Evolutionary conservation across 495 filamentous ascomycete genomes (phyloP).

Genomic region (Penicillium waksmanii): DNA sequence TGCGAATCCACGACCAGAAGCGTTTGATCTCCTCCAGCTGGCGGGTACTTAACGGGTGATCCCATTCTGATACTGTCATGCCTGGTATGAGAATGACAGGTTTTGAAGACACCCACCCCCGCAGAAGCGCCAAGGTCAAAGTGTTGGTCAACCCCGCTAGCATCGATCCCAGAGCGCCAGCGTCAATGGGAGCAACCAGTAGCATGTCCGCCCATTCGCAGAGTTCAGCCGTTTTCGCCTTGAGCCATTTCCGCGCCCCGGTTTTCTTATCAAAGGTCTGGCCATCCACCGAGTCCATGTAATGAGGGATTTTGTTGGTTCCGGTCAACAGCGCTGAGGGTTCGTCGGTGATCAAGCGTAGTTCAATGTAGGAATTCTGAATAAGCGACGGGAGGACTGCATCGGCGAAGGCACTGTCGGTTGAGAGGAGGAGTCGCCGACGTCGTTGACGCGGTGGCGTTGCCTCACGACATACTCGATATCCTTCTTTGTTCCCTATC

Average conservation of each 20-base stretch:
- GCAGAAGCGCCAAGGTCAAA: conserved; percentile 71
- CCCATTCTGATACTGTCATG: conserved; percentile 83
- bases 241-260: conserved; percentile 49
- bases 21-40: conserved; percentile 78
- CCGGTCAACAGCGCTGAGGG: conserved; percentile 48
- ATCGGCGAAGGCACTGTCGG: conserved; percentile 48
- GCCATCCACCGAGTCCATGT: conserved; percentile 52
- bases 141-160: conserved; percentile 76
- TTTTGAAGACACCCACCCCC: conserved; percentile 83
- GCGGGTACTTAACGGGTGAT: conserved; percentile 80
- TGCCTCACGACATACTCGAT: conserved; percentile 16
- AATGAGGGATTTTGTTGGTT: conserved; percentile 49
- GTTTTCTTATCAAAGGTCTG: conserved; percentile 52
- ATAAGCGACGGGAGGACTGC: conserved; percentile 45
- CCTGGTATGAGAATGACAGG: conserved; percentile 80
- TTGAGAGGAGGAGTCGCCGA: conserved; percentile 48
- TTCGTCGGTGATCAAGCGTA: conserved; percentile 53
- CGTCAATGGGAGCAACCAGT: conserved; percentile 80
- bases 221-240: conserved; percentile 66
- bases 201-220: conserved; percentile 88
- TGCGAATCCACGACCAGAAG: conserved; percentile 82
- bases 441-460: conserved; percentile 27
- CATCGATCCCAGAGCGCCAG: conserved; percentile 81
- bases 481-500: conserved; percentile 21
- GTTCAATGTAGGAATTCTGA: conserved; percentile 44